Base-by-base conservation (phyloP, 352 stramenopile genomes). In the Phytophthora meadii region DNA sequence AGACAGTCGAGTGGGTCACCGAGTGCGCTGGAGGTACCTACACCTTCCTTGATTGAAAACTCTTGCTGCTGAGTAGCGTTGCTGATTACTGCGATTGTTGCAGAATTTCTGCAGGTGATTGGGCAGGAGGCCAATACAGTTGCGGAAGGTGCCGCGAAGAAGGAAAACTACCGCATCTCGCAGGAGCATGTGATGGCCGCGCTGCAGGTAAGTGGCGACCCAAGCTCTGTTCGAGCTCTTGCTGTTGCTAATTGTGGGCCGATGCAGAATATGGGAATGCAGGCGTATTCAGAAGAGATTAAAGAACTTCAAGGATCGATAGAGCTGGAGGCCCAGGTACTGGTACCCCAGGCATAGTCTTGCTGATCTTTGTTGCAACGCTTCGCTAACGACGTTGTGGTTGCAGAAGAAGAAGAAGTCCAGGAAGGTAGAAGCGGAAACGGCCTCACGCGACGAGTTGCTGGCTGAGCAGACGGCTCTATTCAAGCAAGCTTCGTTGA, bases 141-240 rank as follows among this genome's bases (percentile, higher is more conserved):
- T 9, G 85, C 85, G 0, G 79, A 87, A 50, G 63, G 46, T 4
- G 47, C 53, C 22, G 70, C 82, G 11, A 87, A 76, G 60, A 87
- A 80, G 49, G 81, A 93, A 40, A 88, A 89, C 56, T 90, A 90
- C 49, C 85, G 85, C 45, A 82, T 93, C 48, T 75, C 73, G 15
- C 39, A 75, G n/a, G 81, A 89, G 11, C 74, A 92, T 47, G 72
- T 90, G 15, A 62, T 79, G 27, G 48, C 74, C 36, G 82, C 82
- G 51, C 72, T 93, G 24, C 64, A 88, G 73, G 82, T 88, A 4
- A 42, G 2, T 17, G 22, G 40, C 6, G 4, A 59, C 14, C 2
- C 42, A 11, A 25, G 5, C 7, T 58, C 3, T 24, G 34, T 32
- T 34, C 41, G 22, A 22, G 4, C 3, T 41, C 32, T 39, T 22